These are phyloP conservation scores for Tuctoria greenei DNA, from an alignment of 176 grass and related monocot species.

Conservation along the genomic window DNA sequence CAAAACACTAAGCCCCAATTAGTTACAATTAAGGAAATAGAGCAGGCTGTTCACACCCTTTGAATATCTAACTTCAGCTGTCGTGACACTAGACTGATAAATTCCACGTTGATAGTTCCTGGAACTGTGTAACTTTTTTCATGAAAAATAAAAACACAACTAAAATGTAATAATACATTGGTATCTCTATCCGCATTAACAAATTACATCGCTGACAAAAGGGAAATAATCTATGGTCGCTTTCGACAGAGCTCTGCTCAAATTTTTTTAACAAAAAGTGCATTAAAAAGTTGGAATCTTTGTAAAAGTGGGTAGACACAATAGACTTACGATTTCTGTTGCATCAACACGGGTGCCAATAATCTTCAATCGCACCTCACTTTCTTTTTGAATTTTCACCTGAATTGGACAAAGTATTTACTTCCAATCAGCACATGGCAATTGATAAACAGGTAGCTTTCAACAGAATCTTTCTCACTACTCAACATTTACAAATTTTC, in stretches of 20 bases:
- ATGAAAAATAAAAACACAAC: background rate
- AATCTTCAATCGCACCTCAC: conserved; percentile 95
- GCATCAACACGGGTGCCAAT: conserved; percentile 97
- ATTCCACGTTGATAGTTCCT: background rate
- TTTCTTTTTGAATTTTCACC: conserved; percentile 99
- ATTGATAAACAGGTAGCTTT: background rate
- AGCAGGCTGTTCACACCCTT: background rate
- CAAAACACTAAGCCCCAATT: background rate
- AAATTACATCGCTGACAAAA: background rate
- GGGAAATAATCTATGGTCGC: background rate
- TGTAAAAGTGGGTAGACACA: conserved; percentile 2
- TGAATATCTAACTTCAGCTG: background rate
- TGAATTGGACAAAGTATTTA: conserved; percentile 33
- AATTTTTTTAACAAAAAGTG: background rate
- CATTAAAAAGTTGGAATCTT: background rate
- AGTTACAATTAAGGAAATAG: background rate
- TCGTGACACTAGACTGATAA: background rate
- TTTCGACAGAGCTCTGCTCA: background rate
- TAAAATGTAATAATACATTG: background rate
- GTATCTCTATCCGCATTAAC: background rate
- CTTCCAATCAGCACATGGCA: background rate
- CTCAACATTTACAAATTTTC: background rate
- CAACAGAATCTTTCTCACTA: background rate
- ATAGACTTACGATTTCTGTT: conserved; percentile 83
- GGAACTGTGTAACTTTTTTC: background rate